Evolutionary conservation across 2,329 filamentous ascomycete genomes (phyloP).

Genomic region (Cladosporium sp.): DNA sequence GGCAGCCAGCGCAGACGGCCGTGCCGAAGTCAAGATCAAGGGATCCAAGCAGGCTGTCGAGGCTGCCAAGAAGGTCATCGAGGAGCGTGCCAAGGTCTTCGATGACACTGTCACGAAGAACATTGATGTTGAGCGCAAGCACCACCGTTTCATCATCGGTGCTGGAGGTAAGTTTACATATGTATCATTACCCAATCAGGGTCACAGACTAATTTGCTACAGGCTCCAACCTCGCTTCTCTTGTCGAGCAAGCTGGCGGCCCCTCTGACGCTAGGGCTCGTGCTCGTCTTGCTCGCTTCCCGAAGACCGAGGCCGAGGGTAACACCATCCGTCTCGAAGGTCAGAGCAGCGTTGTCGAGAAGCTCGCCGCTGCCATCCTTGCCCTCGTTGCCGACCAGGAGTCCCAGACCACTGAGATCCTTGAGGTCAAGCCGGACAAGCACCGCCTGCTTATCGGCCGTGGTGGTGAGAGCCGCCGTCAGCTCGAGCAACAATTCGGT

Average conservation of each 20-base stretch:
- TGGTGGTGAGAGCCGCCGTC: slow-evolving; percentile 78
- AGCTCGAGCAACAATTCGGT: slow-evolving; percentile 78
- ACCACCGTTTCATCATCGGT: slow-evolving; percentile 86
- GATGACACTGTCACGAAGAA: slow-evolving; percentile 82
- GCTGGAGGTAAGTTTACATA: slow-evolving; percentile 62
- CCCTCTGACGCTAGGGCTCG: slow-evolving; percentile 78
- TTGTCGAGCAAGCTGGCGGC: slow-evolving; percentile 82
- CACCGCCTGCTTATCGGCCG: slow-evolving; percentile 88
- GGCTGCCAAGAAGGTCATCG: slow-evolving; percentile 82
- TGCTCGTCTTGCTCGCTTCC: slow-evolving; percentile 89
- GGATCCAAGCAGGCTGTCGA: slow-evolving; percentile 87
- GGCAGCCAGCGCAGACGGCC: slow-evolving; percentile 54
- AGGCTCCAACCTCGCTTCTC: slow-evolving; percentile 79
- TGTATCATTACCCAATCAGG: background rate
- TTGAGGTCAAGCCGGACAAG: slow-evolving; percentile 84
- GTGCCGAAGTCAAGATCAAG: slow-evolving; percentile 84
- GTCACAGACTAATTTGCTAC: slow-evolving; percentile 34
- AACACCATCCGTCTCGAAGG: slow-evolving; percentile 86
- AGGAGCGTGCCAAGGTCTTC: slow-evolving; percentile 79
- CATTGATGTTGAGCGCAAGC: slow-evolving; percentile 87
- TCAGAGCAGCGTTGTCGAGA: slow-evolving; percentile 74
- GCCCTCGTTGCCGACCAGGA: slow-evolving; percentile 76
- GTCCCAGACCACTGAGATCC: slow-evolving; percentile 67
- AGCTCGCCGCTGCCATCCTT: slow-evolving; percentile 76
- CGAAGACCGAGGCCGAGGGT: slow-evolving; percentile 71